These are phyloP conservation scores for Naegleria fowleri DNA, from an alignment of 208 protist species.

Conservation along the genomic window DNA sequence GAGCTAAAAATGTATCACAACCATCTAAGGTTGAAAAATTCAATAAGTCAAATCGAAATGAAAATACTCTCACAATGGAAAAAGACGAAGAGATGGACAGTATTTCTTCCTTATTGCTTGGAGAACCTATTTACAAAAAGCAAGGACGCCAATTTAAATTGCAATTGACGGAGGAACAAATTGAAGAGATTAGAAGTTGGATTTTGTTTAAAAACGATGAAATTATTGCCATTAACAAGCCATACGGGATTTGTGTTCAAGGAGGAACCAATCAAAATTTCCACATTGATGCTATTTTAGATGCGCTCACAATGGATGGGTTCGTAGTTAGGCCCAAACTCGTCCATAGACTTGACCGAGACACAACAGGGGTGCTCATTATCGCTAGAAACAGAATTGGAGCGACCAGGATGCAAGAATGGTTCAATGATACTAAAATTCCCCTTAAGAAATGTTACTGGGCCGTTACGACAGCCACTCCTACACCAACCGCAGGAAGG, in stretches of 20 bases:
- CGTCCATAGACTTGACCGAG: constrained; percentile 75
- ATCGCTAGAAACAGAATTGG: constrained; percentile 63
- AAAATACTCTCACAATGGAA: neutral
- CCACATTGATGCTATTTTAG: constrained; percentile 23
- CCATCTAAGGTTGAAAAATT: too few relatives aligned
- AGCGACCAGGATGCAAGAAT: constrained; percentile 68
- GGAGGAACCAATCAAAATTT: neutral
- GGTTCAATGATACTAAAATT: constrained; percentile 76
- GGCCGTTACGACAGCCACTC: constrained; percentile 72
- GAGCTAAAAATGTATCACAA: neutral
- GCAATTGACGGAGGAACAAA: constrained; percentile 53
- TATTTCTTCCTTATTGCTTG: neutral
- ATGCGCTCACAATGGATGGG: neutral
- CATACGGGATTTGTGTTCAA: constrained; percentile 55
- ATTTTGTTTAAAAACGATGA: constrained; percentile 86
- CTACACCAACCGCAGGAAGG: constrained; percentile 67
- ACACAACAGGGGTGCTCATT: constrained; percentile 79
- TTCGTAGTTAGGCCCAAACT: constrained; percentile 53
- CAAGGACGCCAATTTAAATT: neutral
- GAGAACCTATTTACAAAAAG: neutral
- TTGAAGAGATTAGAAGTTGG: constrained; percentile 73
- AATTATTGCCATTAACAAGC: constrained; percentile 85
- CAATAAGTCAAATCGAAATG: neutral
- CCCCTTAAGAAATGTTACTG: constrained; percentile 83
- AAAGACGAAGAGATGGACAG: neutral